phyloP scores from a whole-genome alignment of 2,329 filamentous ascomycete genomes.

The Harringtonia aguacate region DNA sequence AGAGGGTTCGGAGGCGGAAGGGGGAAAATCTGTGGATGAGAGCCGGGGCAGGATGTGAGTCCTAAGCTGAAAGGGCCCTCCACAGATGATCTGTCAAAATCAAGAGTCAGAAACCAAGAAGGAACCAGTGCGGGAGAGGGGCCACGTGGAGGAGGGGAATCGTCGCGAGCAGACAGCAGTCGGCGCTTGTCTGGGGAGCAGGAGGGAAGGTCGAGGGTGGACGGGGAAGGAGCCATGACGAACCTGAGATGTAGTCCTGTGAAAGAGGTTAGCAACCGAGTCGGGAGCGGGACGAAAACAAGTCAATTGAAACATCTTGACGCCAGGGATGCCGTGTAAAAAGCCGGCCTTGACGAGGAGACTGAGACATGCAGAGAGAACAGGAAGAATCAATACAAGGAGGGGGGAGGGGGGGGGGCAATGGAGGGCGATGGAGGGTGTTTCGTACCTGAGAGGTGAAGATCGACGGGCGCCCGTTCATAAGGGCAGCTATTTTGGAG shows the following conservation, averaged over 20 bases:
- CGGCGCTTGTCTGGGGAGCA: too few relatives aligned
- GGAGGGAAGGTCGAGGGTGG: neutral
- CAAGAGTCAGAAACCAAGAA: conserved; percentile 11
- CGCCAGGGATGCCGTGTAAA: conserved; percentile 15
- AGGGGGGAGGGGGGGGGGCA: neutral
- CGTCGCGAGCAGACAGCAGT: too few relatives aligned
- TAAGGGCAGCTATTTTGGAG: conserved; percentile 54
- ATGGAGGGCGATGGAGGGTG: conserved; percentile 14
- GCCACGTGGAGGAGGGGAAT: too few relatives aligned
- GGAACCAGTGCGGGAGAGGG: too few relatives aligned
- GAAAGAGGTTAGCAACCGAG: neutral
- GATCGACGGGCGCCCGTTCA: conserved; percentile 74
- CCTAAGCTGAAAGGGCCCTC: conserved; percentile 39
- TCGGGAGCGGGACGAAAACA: too few relatives aligned
- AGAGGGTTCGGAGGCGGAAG: neutral
- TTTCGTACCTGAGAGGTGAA: conserved; percentile 74
- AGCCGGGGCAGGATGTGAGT: conserved; percentile 7
- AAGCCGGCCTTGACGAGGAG: neutral
- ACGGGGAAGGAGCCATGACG: neutral
- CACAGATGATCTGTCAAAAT: conserved; percentile 37
- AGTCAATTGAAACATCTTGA: too few relatives aligned
- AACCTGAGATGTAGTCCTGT: conserved; percentile 3
- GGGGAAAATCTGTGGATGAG: conserved; percentile 3
- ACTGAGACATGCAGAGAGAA: neutral
- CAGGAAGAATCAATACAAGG: neutral